phyloP scores from a whole-genome alignment of 2,329 filamentous ascomycete species.

The Didymella glomerata region DNA sequence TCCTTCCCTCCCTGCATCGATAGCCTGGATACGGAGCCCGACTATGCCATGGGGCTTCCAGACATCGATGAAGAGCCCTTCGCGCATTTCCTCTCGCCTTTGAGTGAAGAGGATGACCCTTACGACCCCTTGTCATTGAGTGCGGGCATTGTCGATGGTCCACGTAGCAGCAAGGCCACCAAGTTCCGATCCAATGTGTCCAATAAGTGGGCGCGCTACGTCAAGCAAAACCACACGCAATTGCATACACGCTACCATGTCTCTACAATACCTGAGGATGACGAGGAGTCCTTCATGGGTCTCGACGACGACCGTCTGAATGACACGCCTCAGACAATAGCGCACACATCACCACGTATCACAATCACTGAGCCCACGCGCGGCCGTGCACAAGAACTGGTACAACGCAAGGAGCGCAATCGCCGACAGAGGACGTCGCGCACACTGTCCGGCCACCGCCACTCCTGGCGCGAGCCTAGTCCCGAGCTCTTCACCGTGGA shows the following conservation, averaged over 20 bases:
- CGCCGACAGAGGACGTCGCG: constrained; percentile 45
- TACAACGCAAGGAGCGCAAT: constrained; percentile 40
- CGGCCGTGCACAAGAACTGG: constrained; percentile 50
- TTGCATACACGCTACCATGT: constrained; percentile 47
- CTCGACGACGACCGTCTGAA: constrained; percentile 49
- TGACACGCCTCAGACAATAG: constrained; percentile 40
- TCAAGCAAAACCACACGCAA: constrained; percentile 46
- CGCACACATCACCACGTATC: constrained; percentile 41
- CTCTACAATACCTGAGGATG: constrained; percentile 38
- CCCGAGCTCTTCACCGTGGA: constrained; percentile 54
- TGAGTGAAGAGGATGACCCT: constrained; percentile 54
- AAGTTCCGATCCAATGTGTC: constrained; percentile 52
- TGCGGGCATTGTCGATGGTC: constrained; percentile 51
- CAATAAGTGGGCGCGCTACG: constrained; percentile 53
- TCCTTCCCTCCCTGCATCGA: constrained; percentile 50
- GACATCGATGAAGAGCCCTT: constrained; percentile 56
- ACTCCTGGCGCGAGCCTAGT: constrained; percentile 54
- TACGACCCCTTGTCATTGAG: constrained; percentile 49
- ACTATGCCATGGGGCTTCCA: constrained; percentile 36
- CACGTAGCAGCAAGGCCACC: constrained; percentile 42
- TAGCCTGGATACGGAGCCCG: constrained; percentile 32
- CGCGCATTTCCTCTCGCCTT: constrained; percentile 54
- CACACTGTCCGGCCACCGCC: constrained; percentile 51
- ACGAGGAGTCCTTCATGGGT: constrained; percentile 51
- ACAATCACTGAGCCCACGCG: constrained; percentile 45